These are phyloP conservation scores for Venturia asperata DNA, from an alignment of 2,329 filamentous ascomycete species.

Conservation along the genomic window DNA sequence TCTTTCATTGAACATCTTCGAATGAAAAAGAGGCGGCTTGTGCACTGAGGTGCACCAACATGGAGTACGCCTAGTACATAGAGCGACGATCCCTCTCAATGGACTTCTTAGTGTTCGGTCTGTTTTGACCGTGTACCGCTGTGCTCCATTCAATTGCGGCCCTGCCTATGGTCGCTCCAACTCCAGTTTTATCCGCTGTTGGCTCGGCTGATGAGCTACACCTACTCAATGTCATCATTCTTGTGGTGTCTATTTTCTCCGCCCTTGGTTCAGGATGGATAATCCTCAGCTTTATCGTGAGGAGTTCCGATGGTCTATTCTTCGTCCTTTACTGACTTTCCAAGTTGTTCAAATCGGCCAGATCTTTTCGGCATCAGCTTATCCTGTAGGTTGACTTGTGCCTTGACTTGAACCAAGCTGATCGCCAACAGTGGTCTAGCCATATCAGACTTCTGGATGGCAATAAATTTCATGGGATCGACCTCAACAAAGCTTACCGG, in stretches of 20 bases:
- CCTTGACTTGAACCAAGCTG: neutral
- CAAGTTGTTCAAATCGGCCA: slow-evolving; percentile 34
- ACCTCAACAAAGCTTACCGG: slow-evolving; percentile 33
- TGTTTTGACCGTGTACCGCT: neutral
- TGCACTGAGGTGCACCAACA: neutral
- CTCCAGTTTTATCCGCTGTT: neutral
- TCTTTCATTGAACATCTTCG: neutral
- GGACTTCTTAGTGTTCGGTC: neutral
- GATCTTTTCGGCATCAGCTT: slow-evolving; percentile 37
- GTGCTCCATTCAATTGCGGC: neutral
- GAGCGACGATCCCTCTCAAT: neutral
- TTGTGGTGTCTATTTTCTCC: slow-evolving; percentile 1
- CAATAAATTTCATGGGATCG: slow-evolving; percentile 36
- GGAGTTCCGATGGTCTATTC: slow-evolving; percentile 22
- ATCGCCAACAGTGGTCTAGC: slow-evolving; percentile 29
- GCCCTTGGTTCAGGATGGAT: slow-evolving; percentile 7
- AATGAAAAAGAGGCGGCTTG: neutral
- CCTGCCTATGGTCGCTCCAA: neutral
- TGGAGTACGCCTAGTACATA: neutral
- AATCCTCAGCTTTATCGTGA: slow-evolving; percentile 9
- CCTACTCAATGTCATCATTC: slow-evolving; percentile 5
- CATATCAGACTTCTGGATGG: slow-evolving; percentile 37
- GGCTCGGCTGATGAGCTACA: neutral
- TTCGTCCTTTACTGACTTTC: neutral
- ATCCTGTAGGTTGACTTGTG: slow-evolving; percentile 27